A percentile compares a stretch with the other conserved stretches of the same genome.
Conservation (phyloP, 2,329 filamentous ascomycete genomes). For the Spiromastix sp. region DNA sequence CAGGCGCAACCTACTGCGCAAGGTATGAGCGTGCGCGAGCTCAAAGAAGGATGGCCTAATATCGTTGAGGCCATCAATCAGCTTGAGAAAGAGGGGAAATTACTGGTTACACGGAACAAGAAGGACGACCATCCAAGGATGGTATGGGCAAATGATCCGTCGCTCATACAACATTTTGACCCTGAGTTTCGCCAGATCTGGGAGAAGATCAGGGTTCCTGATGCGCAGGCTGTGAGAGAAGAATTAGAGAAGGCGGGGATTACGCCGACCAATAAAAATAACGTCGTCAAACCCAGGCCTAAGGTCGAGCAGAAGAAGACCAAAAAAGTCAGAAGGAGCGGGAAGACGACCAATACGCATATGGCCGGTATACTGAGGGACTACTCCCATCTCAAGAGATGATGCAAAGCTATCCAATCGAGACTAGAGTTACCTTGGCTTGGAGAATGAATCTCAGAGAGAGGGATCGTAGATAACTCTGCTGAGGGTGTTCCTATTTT, state of each 20-base stretch:
- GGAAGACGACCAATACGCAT: constrained; percentile 79
- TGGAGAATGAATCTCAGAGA: not conserved
- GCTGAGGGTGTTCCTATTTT: too few species aligned
- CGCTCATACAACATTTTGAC: constrained; percentile 65
- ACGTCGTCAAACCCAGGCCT: constrained; percentile 47
- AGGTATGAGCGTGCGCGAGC: constrained; percentile 73
- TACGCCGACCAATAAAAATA: constrained; percentile 75
- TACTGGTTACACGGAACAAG: constrained; percentile 80
- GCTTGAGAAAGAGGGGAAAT: constrained; percentile 66
- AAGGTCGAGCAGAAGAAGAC: constrained; percentile 57
- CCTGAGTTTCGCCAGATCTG: constrained; percentile 75
- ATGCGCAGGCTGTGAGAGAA: constrained; percentile 63
- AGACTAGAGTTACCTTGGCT: not conserved
- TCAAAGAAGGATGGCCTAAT: constrained; percentile 91
- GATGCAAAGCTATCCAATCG: too few species aligned
- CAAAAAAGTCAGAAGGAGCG: constrained; percentile 62
- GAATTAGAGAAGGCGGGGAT: constrained; percentile 68
- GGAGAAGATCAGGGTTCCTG: constrained; percentile 68
- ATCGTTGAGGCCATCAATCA: constrained; percentile 68
- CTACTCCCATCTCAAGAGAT: constrained; percentile 44
- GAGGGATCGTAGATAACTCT: not conserved
- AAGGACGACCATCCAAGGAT: constrained; percentile 81
- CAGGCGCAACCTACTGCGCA: constrained; percentile 72
- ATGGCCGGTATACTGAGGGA: constrained; percentile 76
- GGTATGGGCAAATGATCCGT: constrained; percentile 82